These are phyloP conservation scores for Populus simonii DNA, from an alignment of 345 rosid genomes.

Conservation along the genomic window DNA sequence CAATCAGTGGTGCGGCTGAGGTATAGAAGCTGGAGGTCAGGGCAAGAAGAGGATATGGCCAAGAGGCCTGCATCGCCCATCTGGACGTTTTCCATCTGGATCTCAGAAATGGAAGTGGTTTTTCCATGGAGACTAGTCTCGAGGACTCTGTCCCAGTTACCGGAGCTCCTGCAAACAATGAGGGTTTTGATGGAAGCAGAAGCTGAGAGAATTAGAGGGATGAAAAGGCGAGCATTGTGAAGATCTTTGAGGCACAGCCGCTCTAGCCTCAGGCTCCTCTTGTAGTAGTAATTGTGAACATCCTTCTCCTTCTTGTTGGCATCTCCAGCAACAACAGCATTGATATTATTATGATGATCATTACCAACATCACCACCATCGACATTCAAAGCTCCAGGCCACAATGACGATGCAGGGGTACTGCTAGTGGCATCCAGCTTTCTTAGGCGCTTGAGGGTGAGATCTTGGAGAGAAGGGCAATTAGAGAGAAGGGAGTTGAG, in stretches of 20 bases:
- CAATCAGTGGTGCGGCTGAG: conserved; percentile 41
- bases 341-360: too few relatives aligned
- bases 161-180: conserved; percentile 45
- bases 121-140: conserved; percentile 14
- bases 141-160: conserved; percentile 43
- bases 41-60: conserved; percentile 34
- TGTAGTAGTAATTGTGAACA: too few relatives aligned
- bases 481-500: conserved; percentile 31
- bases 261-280: background rate
- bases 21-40: conserved; percentile 31
- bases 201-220: conserved; percentile 28
- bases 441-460: conserved; percentile 45
- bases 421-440: conserved; percentile 35
- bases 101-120: conserved; percentile 31
- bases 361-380: background rate
- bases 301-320: too few relatives aligned
- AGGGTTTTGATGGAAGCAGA: conserved; percentile 24
- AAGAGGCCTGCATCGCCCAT: conserved; percentile 38
- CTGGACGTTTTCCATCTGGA: conserved; percentile 45
- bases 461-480: conserved; percentile 38
- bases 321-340: too few relatives aligned
- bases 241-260: conserved; percentile 40
- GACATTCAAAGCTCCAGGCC: background rate
- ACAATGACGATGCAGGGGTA: conserved; percentile 14
- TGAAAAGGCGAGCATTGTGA: conserved; percentile 40